Percentiles rank a stretch among this genome's conserved stretches.
Conservation (phyloP, 202 grass and related monocot genomes). For the Cymbopogon flexuosus region DNA sequence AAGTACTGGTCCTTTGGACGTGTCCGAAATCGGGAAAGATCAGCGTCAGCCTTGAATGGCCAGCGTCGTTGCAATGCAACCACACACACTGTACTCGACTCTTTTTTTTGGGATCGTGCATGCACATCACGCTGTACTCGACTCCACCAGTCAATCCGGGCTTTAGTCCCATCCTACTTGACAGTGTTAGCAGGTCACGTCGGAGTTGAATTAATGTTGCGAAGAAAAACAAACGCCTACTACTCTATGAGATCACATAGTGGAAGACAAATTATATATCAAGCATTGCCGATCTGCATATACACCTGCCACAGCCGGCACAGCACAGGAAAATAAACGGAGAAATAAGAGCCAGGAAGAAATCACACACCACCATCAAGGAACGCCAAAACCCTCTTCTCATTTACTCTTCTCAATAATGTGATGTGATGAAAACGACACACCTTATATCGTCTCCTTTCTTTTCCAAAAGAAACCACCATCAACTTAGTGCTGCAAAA, state of each 20-base stretch:
- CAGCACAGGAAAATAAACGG: not conserved
- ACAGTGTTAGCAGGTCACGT: not conserved
- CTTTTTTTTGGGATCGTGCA: too few relatives aligned
- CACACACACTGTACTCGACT: not conserved
- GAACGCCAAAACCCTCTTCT: not conserved
- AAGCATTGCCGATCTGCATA: not conserved
- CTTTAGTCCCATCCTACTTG: not conserved
- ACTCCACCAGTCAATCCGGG: not conserved
- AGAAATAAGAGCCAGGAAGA: not conserved
- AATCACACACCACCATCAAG: not conserved
- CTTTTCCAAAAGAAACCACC: slow-evolving; percentile 6
- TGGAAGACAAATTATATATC: not conserved
- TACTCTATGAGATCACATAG: not conserved
- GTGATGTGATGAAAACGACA: not conserved
- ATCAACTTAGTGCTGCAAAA: slow-evolving; percentile 25
- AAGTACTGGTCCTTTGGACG: not conserved
- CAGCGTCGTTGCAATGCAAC: not conserved
- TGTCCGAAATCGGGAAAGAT: not conserved
- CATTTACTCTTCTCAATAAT: not conserved
- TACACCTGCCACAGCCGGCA: not conserved
- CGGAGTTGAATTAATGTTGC: not conserved
- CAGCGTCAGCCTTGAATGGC: not conserved
- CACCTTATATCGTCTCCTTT: slow-evolving; percentile 1
- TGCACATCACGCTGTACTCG: not conserved
- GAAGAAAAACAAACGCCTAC: not conserved